phyloP scores from a whole-genome alignment of 768 basidiomycete species.

The Lentinula detonsa region DNA sequence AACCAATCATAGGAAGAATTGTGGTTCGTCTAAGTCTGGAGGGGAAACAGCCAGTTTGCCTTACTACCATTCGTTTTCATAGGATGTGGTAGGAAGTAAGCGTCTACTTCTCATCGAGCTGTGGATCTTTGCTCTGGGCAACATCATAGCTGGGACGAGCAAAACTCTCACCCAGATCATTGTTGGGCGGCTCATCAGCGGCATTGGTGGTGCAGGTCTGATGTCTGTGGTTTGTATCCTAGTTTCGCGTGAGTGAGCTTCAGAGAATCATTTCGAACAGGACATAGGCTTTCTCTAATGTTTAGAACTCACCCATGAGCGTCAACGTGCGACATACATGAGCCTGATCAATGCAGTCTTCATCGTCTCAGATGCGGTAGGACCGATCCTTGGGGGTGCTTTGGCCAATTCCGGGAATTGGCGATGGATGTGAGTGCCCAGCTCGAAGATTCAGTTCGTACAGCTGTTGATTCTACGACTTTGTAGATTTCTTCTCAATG shows the following conservation, averaged over 20 bases:
- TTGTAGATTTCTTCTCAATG: conserved; percentile 18
- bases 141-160: conserved; percentile 19
- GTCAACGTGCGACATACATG: conserved; percentile 20
- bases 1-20: conserved; percentile 19
- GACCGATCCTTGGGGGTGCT: conserved; percentile 19
- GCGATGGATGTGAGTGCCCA: conserved; percentile 19
- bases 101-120: conserved; percentile 17
- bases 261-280: not conserved
- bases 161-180: conserved; percentile 17
- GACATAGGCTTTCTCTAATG: not conserved
- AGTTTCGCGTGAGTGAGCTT: conserved; percentile 15
- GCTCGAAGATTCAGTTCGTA: not conserved
- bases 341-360: conserved; percentile 21
- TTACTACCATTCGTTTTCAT: not conserved
- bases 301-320: conserved; percentile 19
- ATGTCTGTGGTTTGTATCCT: conserved; percentile 16
- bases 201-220: conserved; percentile 19
- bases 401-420: conserved; percentile 20
- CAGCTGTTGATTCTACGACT: not conserved
- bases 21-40: conserved; percentile 10
- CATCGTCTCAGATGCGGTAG: conserved; percentile 18
- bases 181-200: conserved; percentile 19
- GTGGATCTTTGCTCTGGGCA: conserved; percentile 20
- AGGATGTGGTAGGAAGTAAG: conserved; percentile 20
- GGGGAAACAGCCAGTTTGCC: no score